Evolutionary conservation across 2,329 filamentous ascomycete species (phyloP).

Genomic region (Xylaria sp.): DNA sequence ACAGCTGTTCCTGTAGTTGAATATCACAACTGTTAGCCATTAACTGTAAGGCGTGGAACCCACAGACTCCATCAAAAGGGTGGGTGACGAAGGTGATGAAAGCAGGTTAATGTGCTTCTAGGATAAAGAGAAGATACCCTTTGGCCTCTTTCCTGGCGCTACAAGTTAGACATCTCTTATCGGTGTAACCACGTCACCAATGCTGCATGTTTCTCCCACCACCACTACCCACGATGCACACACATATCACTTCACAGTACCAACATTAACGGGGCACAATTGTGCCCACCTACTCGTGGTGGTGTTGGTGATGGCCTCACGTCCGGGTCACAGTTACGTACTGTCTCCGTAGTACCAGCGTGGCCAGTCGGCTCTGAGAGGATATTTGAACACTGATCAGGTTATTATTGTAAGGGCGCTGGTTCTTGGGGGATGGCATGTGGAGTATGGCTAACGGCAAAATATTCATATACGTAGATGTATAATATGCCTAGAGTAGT

Average conservation of each 20-base stretch:
- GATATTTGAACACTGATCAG: background rate
- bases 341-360: constrained; percentile 3
- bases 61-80: background rate
- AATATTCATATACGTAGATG: background rate
- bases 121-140: background rate
- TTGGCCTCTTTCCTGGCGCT: background rate
- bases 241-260: constrained; percentile 20
- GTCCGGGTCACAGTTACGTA: constrained; percentile 23
- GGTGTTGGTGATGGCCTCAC: constrained; percentile 35
- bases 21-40: background rate
- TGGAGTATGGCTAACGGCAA: background rate
- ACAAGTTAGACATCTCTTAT: constrained; percentile 26
- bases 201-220: constrained; percentile 32
- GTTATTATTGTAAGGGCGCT: background rate
- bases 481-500: background rate
- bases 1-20: constrained; percentile 11
- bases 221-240: constrained; percentile 23
- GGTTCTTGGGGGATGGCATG: background rate
- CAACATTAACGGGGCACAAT: constrained; percentile 29
- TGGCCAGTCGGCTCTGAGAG: constrained; percentile 12
- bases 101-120: background rate
- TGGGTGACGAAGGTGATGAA: background rate
- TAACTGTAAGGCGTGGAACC: constrained; percentile 6
- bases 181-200: constrained; percentile 40
- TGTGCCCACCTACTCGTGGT: constrained; percentile 31